Evolutionary conservation across 441 rosid genomes (phyloP), one percentile per base, ranked within the genome.

Genomic region (Syzygium malaccense): DNA sequence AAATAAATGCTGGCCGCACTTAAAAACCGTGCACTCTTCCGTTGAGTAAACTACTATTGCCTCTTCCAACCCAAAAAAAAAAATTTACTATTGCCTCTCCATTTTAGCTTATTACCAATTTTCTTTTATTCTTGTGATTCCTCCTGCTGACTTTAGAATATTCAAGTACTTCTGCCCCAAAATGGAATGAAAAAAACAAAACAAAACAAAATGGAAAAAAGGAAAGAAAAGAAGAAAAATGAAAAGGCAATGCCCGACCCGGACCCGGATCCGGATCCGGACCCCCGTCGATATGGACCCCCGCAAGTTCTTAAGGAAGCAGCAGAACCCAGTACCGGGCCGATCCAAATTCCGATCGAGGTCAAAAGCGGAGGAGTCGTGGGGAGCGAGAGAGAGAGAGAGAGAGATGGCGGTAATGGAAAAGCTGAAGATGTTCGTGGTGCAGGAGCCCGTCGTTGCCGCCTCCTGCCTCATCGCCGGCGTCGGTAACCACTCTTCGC

Each of bases 391-490:
- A 28, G 62, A 79, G 18, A 56, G 19, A 8, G 66, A 79, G 41
- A 10, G 37, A 84, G 85, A 91, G 66, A 96, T 96, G 98, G 89
- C 96, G 87, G 92, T 94, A 88, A 96, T 96, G 97, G 95, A 93
- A 93, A 96, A 92, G 93, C 90, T 98, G 89, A 96, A 93, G 92
- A 95, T 96, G 88, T 95, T 98, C 89, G 94, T 96, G 8, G 98
- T 93, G 85, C 98, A 96, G 89, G 99, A 98, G 91, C 99, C 98
- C 7, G 97, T 96, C 11, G 97, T 98, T 6, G 96, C 98, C 15
- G 98, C 96, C 87, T 96, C 98, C 89, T 96, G 97, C 91, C 94
- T 96, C 86, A 95, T 97, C 87, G 99, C 93, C 62, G 98, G 96
- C 78, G 57, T 96, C 87, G 99, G 99, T 97, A 86, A 86, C 13